Conservation (phyloP, 495 filamentous ascomycete genomes). For the Podospora didyma region DNA sequence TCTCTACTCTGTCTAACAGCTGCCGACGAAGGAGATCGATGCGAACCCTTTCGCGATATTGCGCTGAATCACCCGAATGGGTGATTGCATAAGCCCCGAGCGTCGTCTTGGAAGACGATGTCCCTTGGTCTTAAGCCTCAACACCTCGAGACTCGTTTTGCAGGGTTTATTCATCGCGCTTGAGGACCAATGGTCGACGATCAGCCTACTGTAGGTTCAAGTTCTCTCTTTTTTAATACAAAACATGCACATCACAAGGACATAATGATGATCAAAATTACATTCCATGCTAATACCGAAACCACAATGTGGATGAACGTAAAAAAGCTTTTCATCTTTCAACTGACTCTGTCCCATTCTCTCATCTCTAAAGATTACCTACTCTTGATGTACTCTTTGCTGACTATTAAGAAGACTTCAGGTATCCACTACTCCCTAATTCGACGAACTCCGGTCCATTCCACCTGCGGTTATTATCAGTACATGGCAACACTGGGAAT, state of each 20-base stretch:
- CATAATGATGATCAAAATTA: slow-evolving; percentile 39
- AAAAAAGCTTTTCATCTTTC: slow-evolving; percentile 97
- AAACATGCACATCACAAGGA: slow-evolving; percentile 5
- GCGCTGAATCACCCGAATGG: no score
- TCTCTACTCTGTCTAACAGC: background rate
- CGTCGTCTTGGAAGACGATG: no score
- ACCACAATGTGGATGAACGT: slow-evolving; percentile 66
- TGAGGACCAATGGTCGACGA: no score
- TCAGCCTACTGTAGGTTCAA: slow-evolving; percentile 19
- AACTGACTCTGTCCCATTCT: slow-evolving; percentile 54
- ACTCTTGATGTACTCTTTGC: slow-evolving; percentile 10
- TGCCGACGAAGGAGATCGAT: no score
- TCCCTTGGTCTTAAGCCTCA: no score
- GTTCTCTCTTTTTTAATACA: slow-evolving; percentile 23
- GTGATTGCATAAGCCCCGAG: no score
- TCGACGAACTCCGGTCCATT: slow-evolving; percentile 58
- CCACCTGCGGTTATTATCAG: slow-evolving; percentile 64
- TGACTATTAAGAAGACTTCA: slow-evolving; percentile 8
- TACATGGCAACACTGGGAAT: background rate
- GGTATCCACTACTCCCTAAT: slow-evolving; percentile 36
- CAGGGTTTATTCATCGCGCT: no score
- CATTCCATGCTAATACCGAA: slow-evolving; percentile 94
- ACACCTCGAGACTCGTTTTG: no score
- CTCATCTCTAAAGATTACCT: background rate
- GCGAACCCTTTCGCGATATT: no score